Base-by-base conservation (phyloP, 345 rosid species). In the Gossypium longicalyx region DNA sequence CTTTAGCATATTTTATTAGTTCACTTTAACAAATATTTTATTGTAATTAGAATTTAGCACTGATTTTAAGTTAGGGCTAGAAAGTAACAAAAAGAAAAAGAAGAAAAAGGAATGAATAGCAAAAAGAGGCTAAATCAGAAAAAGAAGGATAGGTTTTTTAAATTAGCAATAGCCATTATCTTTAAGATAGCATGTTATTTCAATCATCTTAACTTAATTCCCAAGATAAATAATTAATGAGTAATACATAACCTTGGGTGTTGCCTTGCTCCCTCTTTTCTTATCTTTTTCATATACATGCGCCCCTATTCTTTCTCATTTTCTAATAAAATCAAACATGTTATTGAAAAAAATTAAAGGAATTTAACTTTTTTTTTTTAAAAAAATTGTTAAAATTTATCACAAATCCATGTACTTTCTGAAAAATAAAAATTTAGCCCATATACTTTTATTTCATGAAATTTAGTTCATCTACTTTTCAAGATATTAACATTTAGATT, bases 181-280 rank as follows among this genome's bases (percentile, higher is more conserved):
- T 53, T 17, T 51, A 43, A 63, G 72, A 27, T 75, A 76, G 72
- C 85, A 80, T 82, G 85, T 68, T 51, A 27, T 58, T 57, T 74
- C 81, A 85, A 80, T 78, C 81, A 80, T 70, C 81, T 82, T 74
- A 77, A 74, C 83, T 80, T 85, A 84, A 69, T 74, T 52, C 69
- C 38, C 47, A 82, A 78, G 84, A 78, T 75, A 72, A 49, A 22
- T 61, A 47, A 67, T 57, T 19, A 19, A 20, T 7, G 59, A 43
- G 25, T 48, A 48, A 61, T 54, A 0, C 9, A 2, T n/a, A 47
- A 2, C 6, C 9, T 2, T 52, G 20, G 7, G 41, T 34, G 7
- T 34, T 34, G 20, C 20, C 56, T 17, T 52, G 20, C 8, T 17
- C 56, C 56, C 56, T 52, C n/a, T 1, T 52, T 7, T 7, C 41